Conservation (phyloP, 2,329 filamentous ascomycete species). For the Botrytis medusae region DNA sequence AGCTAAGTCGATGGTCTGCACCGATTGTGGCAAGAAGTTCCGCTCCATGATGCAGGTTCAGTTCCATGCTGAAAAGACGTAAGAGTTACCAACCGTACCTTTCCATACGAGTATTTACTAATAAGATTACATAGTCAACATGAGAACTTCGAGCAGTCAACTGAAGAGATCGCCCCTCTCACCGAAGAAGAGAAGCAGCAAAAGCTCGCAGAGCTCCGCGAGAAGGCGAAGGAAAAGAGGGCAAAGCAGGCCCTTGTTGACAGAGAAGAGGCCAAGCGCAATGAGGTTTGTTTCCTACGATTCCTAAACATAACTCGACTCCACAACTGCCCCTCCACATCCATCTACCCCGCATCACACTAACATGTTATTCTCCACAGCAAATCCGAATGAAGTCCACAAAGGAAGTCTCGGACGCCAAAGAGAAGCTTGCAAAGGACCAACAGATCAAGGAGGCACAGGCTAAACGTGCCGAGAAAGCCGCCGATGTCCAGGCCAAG, state of each 20-base stretch:
- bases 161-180: constrained; percentile 84
- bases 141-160: constrained; percentile 87
- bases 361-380: constrained; percentile 40
- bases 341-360: not conserved
- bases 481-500: constrained; percentile 80
- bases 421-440: constrained; percentile 84
- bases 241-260: constrained; percentile 68
- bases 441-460: constrained; percentile 90
- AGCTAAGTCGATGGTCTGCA: constrained; percentile 83
- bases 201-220: constrained; percentile 72
- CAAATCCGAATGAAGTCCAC: constrained; percentile 82
- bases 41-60: constrained; percentile 77
- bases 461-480: constrained; percentile 83
- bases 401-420: constrained; percentile 82
- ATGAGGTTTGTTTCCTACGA: constrained; percentile 61
- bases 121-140: constrained; percentile 62
- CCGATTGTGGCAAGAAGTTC: constrained; percentile 92
- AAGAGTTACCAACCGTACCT: constrained; percentile 36
- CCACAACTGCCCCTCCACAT: not conserved
- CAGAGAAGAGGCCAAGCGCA: constrained; percentile 78
- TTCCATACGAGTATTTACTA: not conserved
- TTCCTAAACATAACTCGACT: constrained; percentile 1
- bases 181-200: constrained; percentile 88
- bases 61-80: constrained; percentile 88
- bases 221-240: constrained; percentile 71